Evolutionary conservation across 164 flowering plant species (phyloP).

Genomic region (Vitis cinerea): DNA sequence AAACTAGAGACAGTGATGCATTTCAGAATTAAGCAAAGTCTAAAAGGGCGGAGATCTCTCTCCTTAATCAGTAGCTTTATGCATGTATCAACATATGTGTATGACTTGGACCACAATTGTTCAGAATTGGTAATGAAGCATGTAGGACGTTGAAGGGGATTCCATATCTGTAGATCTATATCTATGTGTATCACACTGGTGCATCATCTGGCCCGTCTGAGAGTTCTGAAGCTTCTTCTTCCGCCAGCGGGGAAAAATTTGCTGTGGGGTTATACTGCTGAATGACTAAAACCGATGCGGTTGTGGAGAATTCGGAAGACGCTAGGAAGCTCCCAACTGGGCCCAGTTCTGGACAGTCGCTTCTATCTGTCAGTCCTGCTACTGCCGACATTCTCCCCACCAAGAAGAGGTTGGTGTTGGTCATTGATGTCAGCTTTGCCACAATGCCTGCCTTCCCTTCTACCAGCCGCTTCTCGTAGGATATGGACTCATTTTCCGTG

Average conservation of each 20-base stretch:
- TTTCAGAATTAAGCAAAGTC: too few species aligned
- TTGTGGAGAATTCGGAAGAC: constrained; percentile 30
- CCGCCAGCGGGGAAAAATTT: constrained; percentile 2
- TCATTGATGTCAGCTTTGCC: constrained; percentile 15
- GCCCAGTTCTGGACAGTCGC: constrained; percentile 51
- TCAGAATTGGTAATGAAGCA: too few species aligned
- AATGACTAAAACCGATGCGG: constrained; percentile 48
- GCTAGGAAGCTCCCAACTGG: constrained; percentile 45
- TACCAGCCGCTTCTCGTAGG: constrained; percentile 31
- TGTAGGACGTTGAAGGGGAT: too few species aligned
- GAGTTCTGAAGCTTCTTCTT: constrained; percentile 14
- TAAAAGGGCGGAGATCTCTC: too few species aligned
- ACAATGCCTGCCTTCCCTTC: constrained; percentile 20
- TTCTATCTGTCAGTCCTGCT: constrained; percentile 10
- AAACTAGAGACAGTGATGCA: too few species aligned
- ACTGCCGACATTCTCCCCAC: constrained; percentile 46
- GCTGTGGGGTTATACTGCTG: constrained; percentile 35
- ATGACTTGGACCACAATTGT: too few species aligned
- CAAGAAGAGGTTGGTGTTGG: constrained; percentile 38
- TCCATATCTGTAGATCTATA: too few species aligned
- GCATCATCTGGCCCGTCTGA: constrained; percentile 24
- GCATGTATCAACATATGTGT: too few species aligned
- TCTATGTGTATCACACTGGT: constrained; percentile 7
- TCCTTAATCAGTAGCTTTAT: too few species aligned
- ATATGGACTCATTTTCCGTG: constrained; percentile 9